Base-by-base conservation (phyloP, 306 rosid genomes). In the Gastrolobium villosum region DNA sequence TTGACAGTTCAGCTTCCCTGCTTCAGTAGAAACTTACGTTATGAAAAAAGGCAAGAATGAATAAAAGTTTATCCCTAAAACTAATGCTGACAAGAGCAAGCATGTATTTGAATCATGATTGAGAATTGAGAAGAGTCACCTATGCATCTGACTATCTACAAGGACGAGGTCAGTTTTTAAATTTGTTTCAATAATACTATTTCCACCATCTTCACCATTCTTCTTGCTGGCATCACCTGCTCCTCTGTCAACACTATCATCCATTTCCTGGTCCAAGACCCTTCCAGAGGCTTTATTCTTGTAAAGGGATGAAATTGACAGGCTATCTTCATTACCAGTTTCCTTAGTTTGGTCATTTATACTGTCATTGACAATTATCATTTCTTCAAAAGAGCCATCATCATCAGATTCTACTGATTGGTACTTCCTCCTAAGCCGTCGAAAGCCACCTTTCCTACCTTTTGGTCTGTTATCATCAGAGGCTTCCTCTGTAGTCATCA, bases 341-440 rank as follows among this genome's bases (percentile, higher is more conserved):
- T 82, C 82, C 46, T 39, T 61, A 37, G 66, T 79, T 64, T 80
- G 81, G 65, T 55, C 82, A 76, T 74, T 28, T 44, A 10, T 43
- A 39, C 37, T 46, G 66, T 70, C 61, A 35, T 65, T 56, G 8
- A 64, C 70, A 49, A 43, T 63, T 62, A 10, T 59, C 32, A 81
- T 83, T 70, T 55, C 76, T 65, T 46, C 86, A 32, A 57, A 63
- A 82, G 14, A 35, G 52, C 8, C 82, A 61, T 88, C 88, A 43
- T 85, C 90, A 30, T 90, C 92, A 0, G 89, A 89, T 56, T 85
- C 94, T 64, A 88, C 75, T 52, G 75, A n/a, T 73, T 69, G 90
- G 74, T 72, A 87, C 77, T 65, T 89, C 87, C 80, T 94, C 72
- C 86, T 82, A 13, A 89, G 93, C 77, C 86, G 85, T 67, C 89